These are phyloP conservation scores for Lachnellula arida DNA, from an alignment of 2,329 filamentous ascomycete species.

Conservation along the genomic window DNA sequence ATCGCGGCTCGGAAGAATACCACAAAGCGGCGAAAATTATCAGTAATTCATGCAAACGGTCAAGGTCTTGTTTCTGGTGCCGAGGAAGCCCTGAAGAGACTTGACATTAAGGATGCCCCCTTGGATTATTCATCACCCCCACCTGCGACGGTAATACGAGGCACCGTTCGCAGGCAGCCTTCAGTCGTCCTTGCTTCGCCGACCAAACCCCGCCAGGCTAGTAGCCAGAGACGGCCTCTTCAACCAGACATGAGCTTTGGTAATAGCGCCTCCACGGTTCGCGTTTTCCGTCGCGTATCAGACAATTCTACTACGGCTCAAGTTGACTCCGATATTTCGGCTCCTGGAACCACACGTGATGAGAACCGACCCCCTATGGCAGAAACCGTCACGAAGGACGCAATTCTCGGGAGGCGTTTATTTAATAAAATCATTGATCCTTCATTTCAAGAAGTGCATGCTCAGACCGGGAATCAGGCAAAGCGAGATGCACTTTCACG, in stretches of 20 bases:
- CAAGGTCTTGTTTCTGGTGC: slow-evolving; percentile 29
- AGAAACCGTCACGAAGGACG: slow-evolving; percentile 70
- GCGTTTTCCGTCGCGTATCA: slow-evolving; percentile 85
- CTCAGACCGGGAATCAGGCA: slow-evolving; percentile 64
- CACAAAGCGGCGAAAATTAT: slow-evolving; percentile 51
- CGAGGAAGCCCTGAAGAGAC: slow-evolving; percentile 56
- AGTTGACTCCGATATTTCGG: slow-evolving; percentile 20
- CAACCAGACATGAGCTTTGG: slow-evolving; percentile 90
- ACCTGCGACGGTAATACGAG: slow-evolving; percentile 53
- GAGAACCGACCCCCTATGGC: slow-evolving; percentile 60
- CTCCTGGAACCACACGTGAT: slow-evolving; percentile 36
- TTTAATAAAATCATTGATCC: slow-evolving; percentile 81
- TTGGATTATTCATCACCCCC: slow-evolving; percentile 52
- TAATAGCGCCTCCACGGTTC: slow-evolving; percentile 86
- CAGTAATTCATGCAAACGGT: slow-evolving; percentile 46
- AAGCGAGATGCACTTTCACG: slow-evolving; percentile 81
- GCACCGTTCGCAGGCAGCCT: slow-evolving; percentile 44
- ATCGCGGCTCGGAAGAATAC: slow-evolving; percentile 51
- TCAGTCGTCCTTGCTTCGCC: slow-evolving; percentile 32
- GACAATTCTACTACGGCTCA: slow-evolving; percentile 47
- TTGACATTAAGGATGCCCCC: slow-evolving; percentile 58
- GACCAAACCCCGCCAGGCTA: slow-evolving; percentile 27
- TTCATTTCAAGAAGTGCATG: slow-evolving; percentile 77
- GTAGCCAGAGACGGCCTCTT: slow-evolving; percentile 62
- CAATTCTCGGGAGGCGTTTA: slow-evolving; percentile 71